A percentile compares a stretch with the other conserved stretches of the same genome.
These are phyloP conservation scores for Neopestalotiopsis sp. DNA, from an alignment of 2,329 filamentous ascomycete genomes.

Conservation along the genomic window DNA sequence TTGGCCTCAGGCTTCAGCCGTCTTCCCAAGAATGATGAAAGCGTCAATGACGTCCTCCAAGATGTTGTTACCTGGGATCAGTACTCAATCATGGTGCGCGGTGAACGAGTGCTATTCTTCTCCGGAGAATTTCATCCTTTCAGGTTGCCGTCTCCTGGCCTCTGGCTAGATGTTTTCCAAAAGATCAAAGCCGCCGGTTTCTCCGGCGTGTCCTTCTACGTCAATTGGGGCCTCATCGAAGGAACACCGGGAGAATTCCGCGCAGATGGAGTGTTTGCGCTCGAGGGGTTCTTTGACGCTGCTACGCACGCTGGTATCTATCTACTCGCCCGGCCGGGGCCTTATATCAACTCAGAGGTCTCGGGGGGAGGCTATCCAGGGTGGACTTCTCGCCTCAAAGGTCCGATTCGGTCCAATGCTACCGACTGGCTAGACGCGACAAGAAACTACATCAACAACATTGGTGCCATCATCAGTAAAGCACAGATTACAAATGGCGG, in stretches of 20 bases:
- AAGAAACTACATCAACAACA: constrained; percentile 60
- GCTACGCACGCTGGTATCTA: constrained; percentile 76
- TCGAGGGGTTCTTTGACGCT: constrained; percentile 77
- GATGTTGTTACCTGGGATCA: constrained; percentile 70
- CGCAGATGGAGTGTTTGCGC: constrained; percentile 72
- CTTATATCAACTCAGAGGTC: constrained; percentile 79
- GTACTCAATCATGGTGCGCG: constrained; percentile 71
- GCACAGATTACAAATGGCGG: constrained; percentile 82
- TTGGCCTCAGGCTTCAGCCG: not conserved
- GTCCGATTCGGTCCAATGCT: constrained; percentile 64
- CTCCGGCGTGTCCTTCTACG: constrained; percentile 78
- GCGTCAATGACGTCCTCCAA: not conserved
- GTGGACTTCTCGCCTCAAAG: constrained; percentile 74
- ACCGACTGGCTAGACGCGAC: constrained; percentile 68
- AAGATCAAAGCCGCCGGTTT: constrained; percentile 83
- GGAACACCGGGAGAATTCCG: constrained; percentile 71
- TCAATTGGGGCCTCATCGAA: constrained; percentile 77
- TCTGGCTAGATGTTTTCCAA: constrained; percentile 74
- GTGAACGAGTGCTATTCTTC: constrained; percentile 73
- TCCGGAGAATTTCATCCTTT: constrained; percentile 77
- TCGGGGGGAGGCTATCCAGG: constrained; percentile 80
- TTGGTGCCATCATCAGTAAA: constrained; percentile 70
- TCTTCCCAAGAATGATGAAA: not conserved
- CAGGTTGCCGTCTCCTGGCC: constrained; percentile 48
- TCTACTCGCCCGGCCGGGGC: constrained; percentile 71